Evolutionary conservation across 805 yeast genomes (phyloP), one percentile per base, ranked within the genome.

Genomic region (Maudiozyma turicensis): DNA sequence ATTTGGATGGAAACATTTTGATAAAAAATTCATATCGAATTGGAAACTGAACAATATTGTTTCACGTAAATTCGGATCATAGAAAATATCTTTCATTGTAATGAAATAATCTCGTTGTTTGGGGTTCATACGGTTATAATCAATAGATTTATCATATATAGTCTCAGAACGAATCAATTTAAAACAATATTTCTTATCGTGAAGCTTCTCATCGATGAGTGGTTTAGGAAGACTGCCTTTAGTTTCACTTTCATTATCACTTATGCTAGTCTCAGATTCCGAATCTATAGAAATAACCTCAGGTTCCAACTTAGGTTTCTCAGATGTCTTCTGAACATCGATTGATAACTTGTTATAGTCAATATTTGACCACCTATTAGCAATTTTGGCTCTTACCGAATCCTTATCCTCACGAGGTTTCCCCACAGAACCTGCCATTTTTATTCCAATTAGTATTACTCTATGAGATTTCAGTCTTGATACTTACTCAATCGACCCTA

Each of bases 21-120:
- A 55, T 11, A 77, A 55, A 42, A 67, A 64, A 34, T 68, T 70
- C 44, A 77, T 53, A 6, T 76, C 74, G 13, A 70, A 71, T 43
- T 67, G 73, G 55, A 68, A 79, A 53, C 78, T 77, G 63, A 78
- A 78, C 35, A 78, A 72, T 49, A 66, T 70, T 0, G 76, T 66
- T 44, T 63, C 65, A 8, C 43, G 43, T 15, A 78, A 52, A 8
- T 67, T 65, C 5, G 54, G 42, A 9, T 66, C 60, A 5, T 73
- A 71, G 8, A 70, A 48, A 2, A 70, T 60, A n/a, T 65, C 66
- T 1, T 53, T 44, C 32, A 68, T 47, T 0, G 62, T 55, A 6
- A 61, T 47, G 14, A 68, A 58, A 45, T 57, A 11, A 35, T 14
- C 13, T 35, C 13, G 13, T 35, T 35, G 38, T 9, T 35, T 15